These are phyloP conservation scores for Trebouxiophyceae sp. DNA, from an alignment of 163 green algal genomes.

Conservation along the genomic window DNA sequence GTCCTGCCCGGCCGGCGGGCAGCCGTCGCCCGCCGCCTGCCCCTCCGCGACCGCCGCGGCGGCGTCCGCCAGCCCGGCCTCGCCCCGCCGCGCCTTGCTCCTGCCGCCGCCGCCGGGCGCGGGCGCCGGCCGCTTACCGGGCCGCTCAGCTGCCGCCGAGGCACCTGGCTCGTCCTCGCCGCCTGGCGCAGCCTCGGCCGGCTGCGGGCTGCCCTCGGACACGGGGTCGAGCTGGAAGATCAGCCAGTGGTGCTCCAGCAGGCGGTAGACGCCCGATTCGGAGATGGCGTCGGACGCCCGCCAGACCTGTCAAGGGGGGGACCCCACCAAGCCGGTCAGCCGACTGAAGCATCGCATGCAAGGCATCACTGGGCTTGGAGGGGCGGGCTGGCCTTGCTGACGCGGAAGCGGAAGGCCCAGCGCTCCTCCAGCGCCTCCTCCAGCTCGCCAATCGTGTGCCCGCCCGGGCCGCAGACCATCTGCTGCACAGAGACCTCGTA, in stretches of 20 bases:
- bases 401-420: not conserved
- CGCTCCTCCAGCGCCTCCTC: not conserved
- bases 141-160: too few species aligned
- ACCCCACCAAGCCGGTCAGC: not conserved
- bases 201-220: not conserved
- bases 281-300: not conserved
- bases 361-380: not conserved
- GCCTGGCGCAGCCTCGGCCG: too few species aligned
- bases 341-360: not conserved
- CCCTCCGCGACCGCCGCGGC: too few species aligned
- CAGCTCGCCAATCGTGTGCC: not conserved
- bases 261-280: not conserved
- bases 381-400: not conserved
- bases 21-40: not conserved
- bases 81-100: not conserved
- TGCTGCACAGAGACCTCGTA: too few species aligned
- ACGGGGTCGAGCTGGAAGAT: not conserved
- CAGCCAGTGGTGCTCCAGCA: not conserved
- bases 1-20: too few species aligned
- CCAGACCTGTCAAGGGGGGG: not conserved
- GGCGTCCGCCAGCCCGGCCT: not conserved
- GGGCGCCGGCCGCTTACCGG: too few species aligned
- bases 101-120: not conserved
- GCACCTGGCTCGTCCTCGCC: too few species aligned
- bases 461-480: not conserved